Base-by-base conservation (phyloP, 768 basidiomycete genomes). In the Pisolithus marmoratus region DNA sequence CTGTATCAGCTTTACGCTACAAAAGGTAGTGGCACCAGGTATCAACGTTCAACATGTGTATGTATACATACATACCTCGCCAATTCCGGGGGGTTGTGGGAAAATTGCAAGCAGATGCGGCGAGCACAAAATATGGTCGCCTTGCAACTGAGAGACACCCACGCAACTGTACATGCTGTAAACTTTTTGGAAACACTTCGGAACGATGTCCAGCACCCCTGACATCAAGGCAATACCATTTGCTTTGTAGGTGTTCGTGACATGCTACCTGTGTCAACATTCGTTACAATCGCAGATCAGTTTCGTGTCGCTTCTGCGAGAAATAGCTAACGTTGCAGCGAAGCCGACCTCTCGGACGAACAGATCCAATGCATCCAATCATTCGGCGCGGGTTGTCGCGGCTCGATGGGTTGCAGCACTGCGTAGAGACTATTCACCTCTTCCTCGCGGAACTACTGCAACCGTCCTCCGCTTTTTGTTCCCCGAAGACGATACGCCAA, bases 401-500 rank as follows among this genome's bases (percentile, higher is more conserved):
- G 56, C 56, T 2, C 68, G 62, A 45, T 85, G 82, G 82, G 61
- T 75, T 19, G 55, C 60, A 2, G 60, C 64, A 12, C 66, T 85
- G 29, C 73, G 65, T 51, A 56, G 44, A n/a, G 57, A 64, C 15
- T 80, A 74, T 59, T 61, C 67, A 12, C 79, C 81, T 14, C 65
- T 85, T 20, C 78, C 80, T 0, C 61, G 63, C 0, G 75, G 78
- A 4, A 83, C 81, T 0, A 81, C 83, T 8, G 72, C 75, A 14
- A 75, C 77, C 5, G 67, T 90, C 27, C 84, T 94, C 59, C 79
- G 82, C 7, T 67, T 93, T 5, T 70, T 95, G n/a, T 94, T 94
- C 61, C 92, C 94, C 0, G 84, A 94, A 54, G 83, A 90, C 51
- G 90, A 94, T 54, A 59, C 71, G 1, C 67, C 77, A 15, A 74